These are phyloP conservation scores for Exsudoporus frostii DNA, from an alignment of 768 basidiomycete genomes.

Conservation along the genomic window DNA sequence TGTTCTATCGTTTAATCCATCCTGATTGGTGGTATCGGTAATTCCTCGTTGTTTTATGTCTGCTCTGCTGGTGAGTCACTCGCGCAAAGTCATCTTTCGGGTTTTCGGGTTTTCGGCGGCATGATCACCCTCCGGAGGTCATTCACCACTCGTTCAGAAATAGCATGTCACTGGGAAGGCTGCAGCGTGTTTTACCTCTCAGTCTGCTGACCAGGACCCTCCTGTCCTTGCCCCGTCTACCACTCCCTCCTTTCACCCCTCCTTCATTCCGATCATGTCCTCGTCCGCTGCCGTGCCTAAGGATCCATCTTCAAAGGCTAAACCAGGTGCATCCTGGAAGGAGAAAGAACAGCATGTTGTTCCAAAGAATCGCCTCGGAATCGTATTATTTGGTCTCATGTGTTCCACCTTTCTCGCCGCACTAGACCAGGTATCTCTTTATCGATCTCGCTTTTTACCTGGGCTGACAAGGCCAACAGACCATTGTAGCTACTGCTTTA, in stretches of 20 bases:
- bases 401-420: constrained; percentile 43
- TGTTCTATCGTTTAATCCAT: background rate
- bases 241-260: background rate
- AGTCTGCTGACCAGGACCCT: background rate
- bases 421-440: constrained; percentile 40
- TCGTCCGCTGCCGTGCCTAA: background rate
- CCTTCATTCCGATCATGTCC: constrained; percentile 4
- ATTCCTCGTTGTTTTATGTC: background rate
- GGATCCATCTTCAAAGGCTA: constrained; percentile 1
- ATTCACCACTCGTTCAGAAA: constrained; percentile 4
- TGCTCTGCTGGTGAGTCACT: background rate
- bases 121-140: background rate
- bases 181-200: background rate
- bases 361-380: constrained; percentile 39
- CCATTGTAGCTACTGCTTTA: constrained; percentile 47
- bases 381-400: constrained; percentile 47
- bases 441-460: background rate
- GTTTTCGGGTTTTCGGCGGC: constrained; percentile 11
- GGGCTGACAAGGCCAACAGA: constrained; percentile 23
- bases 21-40: background rate
- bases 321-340: constrained; percentile 38
- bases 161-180: constrained; percentile 10
- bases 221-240: background rate
- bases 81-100: background rate
- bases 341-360: constrained; percentile 39